Evolutionary conservation across 169 alveolate genomes (phyloP), one percentile per base, ranked within the genome.

Genomic region (Eimeria tenella): DNA sequence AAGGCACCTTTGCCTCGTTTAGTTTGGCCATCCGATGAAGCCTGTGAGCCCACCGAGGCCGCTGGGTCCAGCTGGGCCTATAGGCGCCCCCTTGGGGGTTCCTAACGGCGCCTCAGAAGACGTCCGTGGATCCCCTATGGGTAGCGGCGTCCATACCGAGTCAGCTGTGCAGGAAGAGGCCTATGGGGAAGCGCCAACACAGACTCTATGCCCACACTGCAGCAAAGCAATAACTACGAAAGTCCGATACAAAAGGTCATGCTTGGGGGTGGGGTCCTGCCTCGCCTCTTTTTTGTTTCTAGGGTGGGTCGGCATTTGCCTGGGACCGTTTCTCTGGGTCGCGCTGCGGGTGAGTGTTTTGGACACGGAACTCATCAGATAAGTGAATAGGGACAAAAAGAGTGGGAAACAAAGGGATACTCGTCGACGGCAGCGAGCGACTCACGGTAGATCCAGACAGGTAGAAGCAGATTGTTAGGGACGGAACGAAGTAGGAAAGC

Each of bases 171-270:
- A 31, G 42, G 84, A 74, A 23, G 84, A 74, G 60, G 62, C 60
- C 19, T 74, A 74, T 17, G 94, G 94, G 23, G 94, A 88, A 11
- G 52, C 77, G 3, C 94, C 94, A 1, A 58, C 79, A 15, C 62
- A 56, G 49, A 88, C 94, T 1, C 13, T 70, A 4, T 88, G 94
- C 31, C 94, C 86, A 11, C 94, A 88, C 75, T 88, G 94, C 75
- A 77, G 79, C 87, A 70, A 71, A 13, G 87, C 87, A 15, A 88
- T 88, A 52, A 88, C 86, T 5, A 88, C 94, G 11, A 88, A 86
- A 4, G 73, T 88, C 21, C 52, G 86, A 60, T 88, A 25, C 62
- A 70, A 68, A 49, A 52, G 49, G 23, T 88, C 94, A 7, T 88
- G 94, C 50, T 13, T 70, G 49, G 94, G 94, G 17, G 21, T 88